Conservation (phyloP, 2,329 filamentous ascomycete genomes). For the Dactylellina haptotyla region DNA sequence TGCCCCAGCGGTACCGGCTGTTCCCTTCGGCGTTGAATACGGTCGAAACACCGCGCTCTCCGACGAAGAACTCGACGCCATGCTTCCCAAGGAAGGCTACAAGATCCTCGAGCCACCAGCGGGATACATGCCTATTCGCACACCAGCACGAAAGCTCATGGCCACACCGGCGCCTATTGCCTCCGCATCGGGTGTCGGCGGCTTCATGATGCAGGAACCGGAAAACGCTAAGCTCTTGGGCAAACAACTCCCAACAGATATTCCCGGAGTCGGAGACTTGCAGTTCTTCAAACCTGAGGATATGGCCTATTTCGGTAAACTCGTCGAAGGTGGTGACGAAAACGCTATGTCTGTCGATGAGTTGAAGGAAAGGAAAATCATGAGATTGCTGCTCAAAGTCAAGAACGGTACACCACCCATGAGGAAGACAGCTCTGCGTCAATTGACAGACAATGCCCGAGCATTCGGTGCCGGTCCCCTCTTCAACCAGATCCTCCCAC, state of each 20-base stretch:
- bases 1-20: conserved; percentile 65
- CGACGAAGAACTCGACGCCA: conserved; percentile 91
- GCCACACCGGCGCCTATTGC: conserved; percentile 74
- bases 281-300: conserved; percentile 99
- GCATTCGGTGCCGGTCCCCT: conserved; percentile 93
- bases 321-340: conserved; percentile 93
- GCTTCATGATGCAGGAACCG: conserved; percentile 98
- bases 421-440: conserved; percentile 96
- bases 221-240: conserved; percentile 83
- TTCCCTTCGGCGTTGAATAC: conserved; percentile 83
- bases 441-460: conserved; percentile 95
- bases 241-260: conserved; percentile 92
- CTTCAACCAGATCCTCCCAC: conserved; percentile 95
- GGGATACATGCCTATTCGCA: conserved; percentile 85
- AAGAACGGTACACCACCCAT: conserved; percentile 99
- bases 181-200: conserved; percentile 71
- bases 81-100: conserved; percentile 92
- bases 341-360: conserved; percentile 92
- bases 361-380: conserved; percentile 97
- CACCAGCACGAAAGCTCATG: conserved; percentile 78
- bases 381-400: conserved; percentile 94
- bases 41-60: conserved; percentile 84
- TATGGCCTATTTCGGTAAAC: conserved; percentile 98
- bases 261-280: conserved; percentile 92
- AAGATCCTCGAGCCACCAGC: conserved; percentile 89